phyloP scores from a whole-genome alignment of 805 yeast genomes.

The Kockiozyma suomiensis region DNA sequence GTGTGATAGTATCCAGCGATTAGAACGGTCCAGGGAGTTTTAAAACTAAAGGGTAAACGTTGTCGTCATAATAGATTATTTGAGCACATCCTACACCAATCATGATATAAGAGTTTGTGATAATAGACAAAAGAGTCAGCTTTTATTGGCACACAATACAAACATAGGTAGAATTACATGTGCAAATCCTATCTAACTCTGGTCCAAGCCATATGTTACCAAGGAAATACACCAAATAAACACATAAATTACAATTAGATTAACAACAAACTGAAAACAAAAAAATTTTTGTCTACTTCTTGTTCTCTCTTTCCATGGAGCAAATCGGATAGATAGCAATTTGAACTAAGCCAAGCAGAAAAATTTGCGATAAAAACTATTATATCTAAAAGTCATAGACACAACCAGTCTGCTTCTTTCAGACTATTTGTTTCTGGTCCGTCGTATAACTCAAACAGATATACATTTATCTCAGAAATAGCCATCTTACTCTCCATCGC shows the following conservation, averaged over 20 bases:
- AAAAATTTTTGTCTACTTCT: too few relatives aligned
- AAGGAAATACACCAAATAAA: background rate
- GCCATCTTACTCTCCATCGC: background rate
- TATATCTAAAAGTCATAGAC: background rate
- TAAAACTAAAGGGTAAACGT: too few relatives aligned
- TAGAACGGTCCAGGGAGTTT: constrained; percentile 14
- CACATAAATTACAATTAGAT: background rate
- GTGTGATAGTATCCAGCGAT: constrained; percentile 44
- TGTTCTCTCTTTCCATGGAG: too few relatives aligned
- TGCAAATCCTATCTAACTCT: background rate
- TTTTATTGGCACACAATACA: background rate
- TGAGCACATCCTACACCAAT: too few relatives aligned
- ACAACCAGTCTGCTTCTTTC: background rate
- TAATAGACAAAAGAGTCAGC: background rate
- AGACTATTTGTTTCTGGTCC: background rate
- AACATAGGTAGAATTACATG: background rate
- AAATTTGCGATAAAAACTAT: background rate
- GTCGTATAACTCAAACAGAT: background rate
- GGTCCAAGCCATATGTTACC: background rate
- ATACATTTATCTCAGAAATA: background rate
- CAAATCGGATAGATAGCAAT: background rate
- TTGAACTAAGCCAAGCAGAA: too few relatives aligned
- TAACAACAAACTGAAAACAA: too few relatives aligned
- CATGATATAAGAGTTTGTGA: too few relatives aligned
- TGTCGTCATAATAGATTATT: too few relatives aligned